Evolutionary conservation across 108 stramenopile genomes (phyloP), one percentile per base, ranked within the genome.

Genomic region (Cyclostephanos tholiformis): DNA sequence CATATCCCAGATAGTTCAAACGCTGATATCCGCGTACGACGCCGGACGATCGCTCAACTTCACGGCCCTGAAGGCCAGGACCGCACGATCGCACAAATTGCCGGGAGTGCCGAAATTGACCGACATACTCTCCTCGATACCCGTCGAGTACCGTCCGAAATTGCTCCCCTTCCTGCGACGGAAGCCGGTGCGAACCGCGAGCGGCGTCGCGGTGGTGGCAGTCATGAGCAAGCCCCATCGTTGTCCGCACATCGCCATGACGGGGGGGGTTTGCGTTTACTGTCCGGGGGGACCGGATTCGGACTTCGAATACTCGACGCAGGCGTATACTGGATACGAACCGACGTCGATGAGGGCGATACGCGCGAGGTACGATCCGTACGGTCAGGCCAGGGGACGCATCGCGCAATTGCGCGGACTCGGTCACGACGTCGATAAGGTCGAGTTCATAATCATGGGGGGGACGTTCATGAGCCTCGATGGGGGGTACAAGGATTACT

Each of bases 221-320:
- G 96, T 98, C 51, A 98, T 98, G 97, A 84, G 84, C 76, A 98
- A 98, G 71, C 97, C 97, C 12, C 97, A 98, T 79, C 90, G 97
- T 5, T 98, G 97, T 80, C 97, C 97, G 2, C 97, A 98, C 74
- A 90, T 98, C 69, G 93, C 93, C 75, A 90, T 94, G 77, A 98
- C 97, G 0, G 87, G 87, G 12, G 96, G 96, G 10, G 97, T 98
- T 9, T 98, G 97, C 69, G 97, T 98, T 26, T 98, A 98, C 69
- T 98, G 97, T 84, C 97, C 97, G 29, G 97, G 97, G 49, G 97
- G 97, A 20, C 96, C 96, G 1, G 97, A 98, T 80, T 84, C 82
- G 17, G 97, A 98, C 74, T 98, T 98, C 82, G 97, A 98, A 75
- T 98, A 98, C 82, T 89, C 87, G 9, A 98, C 97, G 17, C 97